Percentiles rank a stretch among this genome's conserved stretches.
These are phyloP conservation scores for Metahyphopichia silvanorum DNA, from an alignment of 805 yeast genomes.

Conservation along the genomic window DNA sequence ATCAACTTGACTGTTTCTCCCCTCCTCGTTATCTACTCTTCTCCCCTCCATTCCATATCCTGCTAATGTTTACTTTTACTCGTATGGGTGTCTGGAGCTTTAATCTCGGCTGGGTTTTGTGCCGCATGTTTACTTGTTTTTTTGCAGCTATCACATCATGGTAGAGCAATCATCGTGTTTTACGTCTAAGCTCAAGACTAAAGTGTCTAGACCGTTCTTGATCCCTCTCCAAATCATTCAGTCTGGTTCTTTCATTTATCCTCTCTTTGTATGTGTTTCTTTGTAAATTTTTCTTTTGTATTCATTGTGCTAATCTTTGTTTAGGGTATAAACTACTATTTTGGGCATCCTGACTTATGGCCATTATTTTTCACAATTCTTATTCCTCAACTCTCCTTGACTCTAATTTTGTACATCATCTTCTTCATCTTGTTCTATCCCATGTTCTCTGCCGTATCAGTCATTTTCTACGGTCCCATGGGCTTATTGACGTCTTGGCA, in stretches of 20 bases:
- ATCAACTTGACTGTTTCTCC: no score
- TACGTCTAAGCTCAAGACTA: neutral
- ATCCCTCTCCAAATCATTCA: slow-evolving; percentile 8
- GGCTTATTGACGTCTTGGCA: slow-evolving; percentile 47
- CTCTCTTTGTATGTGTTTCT: slow-evolving; percentile 17
- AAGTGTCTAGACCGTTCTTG: neutral
- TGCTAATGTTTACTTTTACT: no score
- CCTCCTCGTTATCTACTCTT: no score
- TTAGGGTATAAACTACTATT: slow-evolving; percentile 41
- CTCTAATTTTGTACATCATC: slow-evolving; percentile 30
- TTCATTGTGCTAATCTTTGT: slow-evolving; percentile 5
- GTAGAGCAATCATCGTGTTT: neutral
- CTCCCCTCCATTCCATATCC: no score
- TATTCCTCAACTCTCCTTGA: slow-evolving; percentile 44
- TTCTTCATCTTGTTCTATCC: slow-evolving; percentile 44
- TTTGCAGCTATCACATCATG: slow-evolving; percentile 1
- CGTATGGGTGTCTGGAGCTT: no score
- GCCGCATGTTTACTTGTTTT: no score
- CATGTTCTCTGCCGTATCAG: slow-evolving; percentile 36
- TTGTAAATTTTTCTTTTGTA: neutral
- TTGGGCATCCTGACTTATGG: slow-evolving; percentile 43
- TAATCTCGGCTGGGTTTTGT: no score
- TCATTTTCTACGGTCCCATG: slow-evolving; percentile 48
- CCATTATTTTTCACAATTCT: slow-evolving; percentile 40
- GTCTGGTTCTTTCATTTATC: slow-evolving; percentile 20